phyloP scores from a whole-genome alignment of 176 grass and related monocot genomes.

The Hsuehochloa calcarea region DNA sequence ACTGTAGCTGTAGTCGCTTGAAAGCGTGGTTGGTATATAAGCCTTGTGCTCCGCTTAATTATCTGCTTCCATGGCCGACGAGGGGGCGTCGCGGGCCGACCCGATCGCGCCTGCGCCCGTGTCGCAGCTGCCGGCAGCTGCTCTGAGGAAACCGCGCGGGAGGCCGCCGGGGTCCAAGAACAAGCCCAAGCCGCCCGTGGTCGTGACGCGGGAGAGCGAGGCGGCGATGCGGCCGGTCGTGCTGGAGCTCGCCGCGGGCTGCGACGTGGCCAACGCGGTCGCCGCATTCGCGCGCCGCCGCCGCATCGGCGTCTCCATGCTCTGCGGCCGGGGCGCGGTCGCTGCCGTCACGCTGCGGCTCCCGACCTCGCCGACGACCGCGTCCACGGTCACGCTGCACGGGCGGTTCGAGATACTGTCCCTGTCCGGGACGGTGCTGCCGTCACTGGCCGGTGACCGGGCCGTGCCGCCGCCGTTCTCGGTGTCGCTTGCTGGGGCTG shows the following conservation, averaged over 20 bases:
- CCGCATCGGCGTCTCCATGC: slow-evolving; percentile 62
- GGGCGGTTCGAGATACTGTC: slow-evolving; percentile 76
- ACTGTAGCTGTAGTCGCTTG: neutral
- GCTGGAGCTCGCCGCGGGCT: slow-evolving; percentile 62
- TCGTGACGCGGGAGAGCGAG: slow-evolving; percentile 64
- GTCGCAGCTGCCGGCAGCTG: neutral
- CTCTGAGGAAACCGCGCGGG: slow-evolving; percentile 49
- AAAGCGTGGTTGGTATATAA: neutral
- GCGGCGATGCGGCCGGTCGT: slow-evolving; percentile 63
- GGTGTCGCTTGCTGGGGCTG: slow-evolving; percentile 47
- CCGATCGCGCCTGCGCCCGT: neutral
- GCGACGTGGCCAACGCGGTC: slow-evolving; percentile 51
- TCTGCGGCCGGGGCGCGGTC: slow-evolving; percentile 62
- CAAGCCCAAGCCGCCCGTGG: slow-evolving; percentile 74
- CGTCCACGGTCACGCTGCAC: slow-evolving; percentile 43
- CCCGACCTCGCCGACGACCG: neutral
- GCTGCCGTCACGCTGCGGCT: slow-evolving; percentile 59
- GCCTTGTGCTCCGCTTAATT: neutral
- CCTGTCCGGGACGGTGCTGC: slow-evolving; percentile 60
- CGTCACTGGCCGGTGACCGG: neutral
- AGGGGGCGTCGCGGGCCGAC: neutral
- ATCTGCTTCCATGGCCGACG: neutral
- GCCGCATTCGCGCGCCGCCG: slow-evolving; percentile 59
- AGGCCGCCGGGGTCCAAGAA: slow-evolving; percentile 82
- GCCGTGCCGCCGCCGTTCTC: slow-evolving; percentile 35